phyloP scores from a whole-genome alignment of 495 filamentous ascomycete genomes.

The Copromyces sp. region DNA sequence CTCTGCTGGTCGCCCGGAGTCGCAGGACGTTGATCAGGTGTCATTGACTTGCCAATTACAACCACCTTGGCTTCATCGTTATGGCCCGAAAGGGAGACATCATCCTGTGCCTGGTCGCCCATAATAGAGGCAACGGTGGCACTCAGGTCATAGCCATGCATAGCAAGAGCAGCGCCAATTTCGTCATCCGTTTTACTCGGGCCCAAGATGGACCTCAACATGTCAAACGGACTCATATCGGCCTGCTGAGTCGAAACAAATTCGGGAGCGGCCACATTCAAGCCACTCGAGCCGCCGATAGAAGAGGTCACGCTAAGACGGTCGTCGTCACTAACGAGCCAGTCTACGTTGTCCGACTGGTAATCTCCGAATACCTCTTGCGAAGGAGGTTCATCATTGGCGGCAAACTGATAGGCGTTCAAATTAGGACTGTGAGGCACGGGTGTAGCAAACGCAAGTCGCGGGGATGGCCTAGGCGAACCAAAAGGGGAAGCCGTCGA shows the following conservation, averaged over 20 bases:
- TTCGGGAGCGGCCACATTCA: constrained; percentile 67
- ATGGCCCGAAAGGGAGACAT: constrained; percentile 23
- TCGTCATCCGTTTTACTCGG: constrained; percentile 86
- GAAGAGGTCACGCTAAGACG: constrained; percentile 62
- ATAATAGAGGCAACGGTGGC: constrained; percentile 82
- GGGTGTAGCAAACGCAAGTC: constrained; percentile 81
- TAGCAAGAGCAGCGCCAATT: constrained; percentile 77
- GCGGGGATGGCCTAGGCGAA: constrained; percentile 86
- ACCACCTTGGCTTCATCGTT: constrained; percentile 46
- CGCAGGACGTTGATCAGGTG: constrained; percentile 54
- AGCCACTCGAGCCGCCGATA: constrained; percentile 45
- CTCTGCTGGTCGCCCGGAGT: constrained; percentile 63
- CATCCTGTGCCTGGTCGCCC: constrained; percentile 44
- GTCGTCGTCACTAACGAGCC: constrained; percentile 88
- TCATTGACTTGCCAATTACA: constrained; percentile 87
- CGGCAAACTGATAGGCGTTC: constrained; percentile 83
- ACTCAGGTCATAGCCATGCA: constrained; percentile 85
- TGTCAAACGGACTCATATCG: constrained; percentile 98
- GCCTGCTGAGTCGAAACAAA: constrained; percentile 60
- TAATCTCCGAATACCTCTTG: constrained; percentile 85
- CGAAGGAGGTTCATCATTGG: constrained; percentile 54
- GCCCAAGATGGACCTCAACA: constrained; percentile 88
- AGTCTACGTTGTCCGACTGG: constrained; percentile 89
- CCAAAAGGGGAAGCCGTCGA: constrained; percentile 82
- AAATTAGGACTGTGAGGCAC: constrained; percentile 89